Evolutionary conservation across 805 yeast genomes (phyloP).

Genomic region (Zygoascus bituminiphila): DNA sequence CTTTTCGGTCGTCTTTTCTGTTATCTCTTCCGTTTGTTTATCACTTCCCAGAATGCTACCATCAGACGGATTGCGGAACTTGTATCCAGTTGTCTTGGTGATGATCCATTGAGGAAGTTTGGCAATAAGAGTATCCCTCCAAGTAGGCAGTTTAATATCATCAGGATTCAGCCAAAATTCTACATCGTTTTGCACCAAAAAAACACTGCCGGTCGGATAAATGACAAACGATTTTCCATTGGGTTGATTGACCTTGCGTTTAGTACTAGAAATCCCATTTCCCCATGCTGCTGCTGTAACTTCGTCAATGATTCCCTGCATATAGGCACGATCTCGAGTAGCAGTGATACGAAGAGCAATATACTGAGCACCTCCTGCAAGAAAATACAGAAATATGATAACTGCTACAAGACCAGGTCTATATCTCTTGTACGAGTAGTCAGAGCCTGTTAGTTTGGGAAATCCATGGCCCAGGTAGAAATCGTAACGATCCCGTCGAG

Average conservation of each 20-base stretch:
- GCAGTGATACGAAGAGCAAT: constrained; percentile 46
- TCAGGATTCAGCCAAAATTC: constrained; percentile 25
- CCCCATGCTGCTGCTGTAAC: constrained; percentile 27
- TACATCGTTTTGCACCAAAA: constrained; percentile 23
- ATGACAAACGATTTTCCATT: constrained; percentile 28
- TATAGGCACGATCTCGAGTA: constrained; percentile 48
- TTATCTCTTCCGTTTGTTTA: neutral
- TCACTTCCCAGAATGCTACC: constrained; percentile 7
- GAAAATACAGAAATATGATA: constrained; percentile 39
- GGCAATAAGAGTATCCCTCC: constrained; percentile 28
- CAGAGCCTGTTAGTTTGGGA: constrained; percentile 70
- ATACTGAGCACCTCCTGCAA: constrained; percentile 52
- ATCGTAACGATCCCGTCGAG: constrained; percentile 68
- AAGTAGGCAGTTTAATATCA: constrained; percentile 26
- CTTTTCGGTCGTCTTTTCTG: neutral
- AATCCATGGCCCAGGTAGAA: constrained; percentile 76
- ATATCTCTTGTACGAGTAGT: constrained; percentile 53
- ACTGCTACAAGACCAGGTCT: constrained; percentile 57
- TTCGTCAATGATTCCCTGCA: constrained; percentile 30
- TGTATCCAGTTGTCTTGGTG: constrained; percentile 15
- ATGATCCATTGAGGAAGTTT: constrained; percentile 19
- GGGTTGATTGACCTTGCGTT: constrained; percentile 20
- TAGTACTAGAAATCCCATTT: constrained; percentile 23
- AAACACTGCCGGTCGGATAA: constrained; percentile 28
- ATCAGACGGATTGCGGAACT: constrained; percentile 4